A percentile compares a stretch with the other conserved stretches of the same genome.
Evolutionary conservation across 345 rosid species (phyloP).

Genomic region (Triadica sebifera): DNA sequence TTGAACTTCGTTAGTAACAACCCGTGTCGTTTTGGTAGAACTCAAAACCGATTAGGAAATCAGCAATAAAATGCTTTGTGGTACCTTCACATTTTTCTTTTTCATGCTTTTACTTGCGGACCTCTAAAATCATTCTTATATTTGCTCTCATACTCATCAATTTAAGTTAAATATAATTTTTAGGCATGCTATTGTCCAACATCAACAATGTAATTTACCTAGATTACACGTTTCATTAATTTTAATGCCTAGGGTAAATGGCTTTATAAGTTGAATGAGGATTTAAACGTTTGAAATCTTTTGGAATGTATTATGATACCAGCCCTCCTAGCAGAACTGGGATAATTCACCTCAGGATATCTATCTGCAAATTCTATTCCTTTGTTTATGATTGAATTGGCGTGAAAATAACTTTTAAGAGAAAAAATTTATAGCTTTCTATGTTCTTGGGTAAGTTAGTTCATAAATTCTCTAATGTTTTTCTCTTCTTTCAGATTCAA

Average conservation of each 20-base stretch:
- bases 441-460: background rate
- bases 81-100: no score
- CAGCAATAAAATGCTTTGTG: background rate
- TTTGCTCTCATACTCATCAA: background rate
- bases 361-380: background rate
- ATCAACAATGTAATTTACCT: background rate
- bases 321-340: background rate
- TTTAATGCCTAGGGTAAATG: background rate
- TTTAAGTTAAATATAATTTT: background rate
- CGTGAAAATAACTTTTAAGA: background rate
- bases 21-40: background rate
- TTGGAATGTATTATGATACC: background rate
- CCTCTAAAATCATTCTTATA: no score
- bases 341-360: background rate
- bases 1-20: background rate
- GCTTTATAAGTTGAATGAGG: background rate
- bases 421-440: background rate
- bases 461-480: background rate
- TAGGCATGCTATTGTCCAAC: background rate
- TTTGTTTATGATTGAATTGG: background rate
- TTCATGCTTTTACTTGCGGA: no score
- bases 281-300: background rate
- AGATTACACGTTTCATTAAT: background rate
- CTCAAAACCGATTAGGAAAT: background rate
- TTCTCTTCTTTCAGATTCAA: constrained; percentile 9